phyloP scores from a whole-genome alignment of 163 green algal species.

The Scenedesmus sp. region DNA sequence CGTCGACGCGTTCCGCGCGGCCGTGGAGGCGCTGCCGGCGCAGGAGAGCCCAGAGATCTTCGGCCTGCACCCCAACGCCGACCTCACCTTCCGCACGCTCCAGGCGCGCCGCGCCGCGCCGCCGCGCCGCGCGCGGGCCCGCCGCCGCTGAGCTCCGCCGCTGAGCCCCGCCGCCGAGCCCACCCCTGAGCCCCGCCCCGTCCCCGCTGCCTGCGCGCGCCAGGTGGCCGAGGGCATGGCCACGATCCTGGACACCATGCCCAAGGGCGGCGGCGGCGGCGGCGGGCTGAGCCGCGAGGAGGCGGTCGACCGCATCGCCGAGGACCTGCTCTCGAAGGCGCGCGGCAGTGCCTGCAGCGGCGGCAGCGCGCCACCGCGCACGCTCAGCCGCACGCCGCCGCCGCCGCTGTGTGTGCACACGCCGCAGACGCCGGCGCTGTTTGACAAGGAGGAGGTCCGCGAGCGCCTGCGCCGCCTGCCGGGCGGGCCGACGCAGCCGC shows the following conservation, averaged over 20 bases:
- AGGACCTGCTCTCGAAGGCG: conserved; percentile 89
- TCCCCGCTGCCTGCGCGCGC: no score
- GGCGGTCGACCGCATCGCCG: conserved; percentile 86
- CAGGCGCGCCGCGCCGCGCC: conserved; percentile 61
- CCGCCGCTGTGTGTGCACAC: neutral
- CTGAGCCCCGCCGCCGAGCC: no score
- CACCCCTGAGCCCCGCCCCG: no score
- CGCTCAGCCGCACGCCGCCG: neutral
- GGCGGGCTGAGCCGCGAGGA: conserved; percentile 82
- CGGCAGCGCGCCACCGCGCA: no score
- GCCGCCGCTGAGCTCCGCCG: no score
- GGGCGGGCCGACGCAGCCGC: conserved; percentile 78
- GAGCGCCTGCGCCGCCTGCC: conserved; percentile 88
- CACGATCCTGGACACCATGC: conserved; percentile 93
- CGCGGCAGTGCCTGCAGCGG: neutral
- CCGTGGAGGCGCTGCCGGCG: conserved; percentile 81
- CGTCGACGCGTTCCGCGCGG: conserved; percentile 83
- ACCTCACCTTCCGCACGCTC: conserved; percentile 92
- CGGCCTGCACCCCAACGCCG: conserved; percentile 94
- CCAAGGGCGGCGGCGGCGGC: conserved; percentile 75
- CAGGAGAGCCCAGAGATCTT: conserved; percentile 94
- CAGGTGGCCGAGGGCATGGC: conserved; percentile 69
- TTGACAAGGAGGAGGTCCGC: conserved; percentile 86
- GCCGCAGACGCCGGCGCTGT: conserved; percentile 70
- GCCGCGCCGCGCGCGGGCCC: no score